These are phyloP conservation scores for Dactylis glomerata DNA, from an alignment of 176 grass and related monocot genomes.

Conservation along the genomic window DNA sequence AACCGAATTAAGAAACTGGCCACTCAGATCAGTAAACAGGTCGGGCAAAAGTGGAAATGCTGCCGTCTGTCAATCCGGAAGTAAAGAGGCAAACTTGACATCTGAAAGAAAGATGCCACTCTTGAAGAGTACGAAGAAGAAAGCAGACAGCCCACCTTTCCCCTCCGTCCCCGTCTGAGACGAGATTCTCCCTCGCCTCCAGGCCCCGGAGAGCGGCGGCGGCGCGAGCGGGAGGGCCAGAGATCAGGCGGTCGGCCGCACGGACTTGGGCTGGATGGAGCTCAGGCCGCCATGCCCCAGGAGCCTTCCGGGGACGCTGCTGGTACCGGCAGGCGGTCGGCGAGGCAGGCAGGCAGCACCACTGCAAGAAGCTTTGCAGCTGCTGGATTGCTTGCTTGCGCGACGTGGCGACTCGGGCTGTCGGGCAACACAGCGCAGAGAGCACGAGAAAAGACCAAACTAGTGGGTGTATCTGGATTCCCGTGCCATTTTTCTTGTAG, in stretches of 20 bases:
- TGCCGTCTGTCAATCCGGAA: neutral
- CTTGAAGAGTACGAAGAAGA: neutral
- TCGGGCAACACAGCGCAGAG: neutral
- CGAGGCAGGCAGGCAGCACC: neutral
- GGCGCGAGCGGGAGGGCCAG: neutral
- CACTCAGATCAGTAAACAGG: neutral
- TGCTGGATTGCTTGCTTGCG: neutral
- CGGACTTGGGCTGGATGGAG: neutral
- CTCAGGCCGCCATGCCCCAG: neutral
- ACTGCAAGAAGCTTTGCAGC: neutral
- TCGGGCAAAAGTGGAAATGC: neutral
- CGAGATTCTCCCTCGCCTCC: neutral
- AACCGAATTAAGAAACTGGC: neutral
- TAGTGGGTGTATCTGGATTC: neutral
- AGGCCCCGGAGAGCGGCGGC: neutral
- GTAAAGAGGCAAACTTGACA: neutral
- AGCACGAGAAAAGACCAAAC: neutral
- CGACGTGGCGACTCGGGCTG: constrained; percentile 13
- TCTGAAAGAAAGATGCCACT: constrained; percentile 8
- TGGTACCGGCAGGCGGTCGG: neutral
- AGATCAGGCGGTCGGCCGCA: neutral
- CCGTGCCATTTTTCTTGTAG: neutral
- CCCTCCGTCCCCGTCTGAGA: neutral
- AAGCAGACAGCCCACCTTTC: neutral
- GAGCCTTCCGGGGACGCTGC: neutral